Conservation (phyloP, 106 monocot species). For the Alisma plantagoaquatica region DNA sequence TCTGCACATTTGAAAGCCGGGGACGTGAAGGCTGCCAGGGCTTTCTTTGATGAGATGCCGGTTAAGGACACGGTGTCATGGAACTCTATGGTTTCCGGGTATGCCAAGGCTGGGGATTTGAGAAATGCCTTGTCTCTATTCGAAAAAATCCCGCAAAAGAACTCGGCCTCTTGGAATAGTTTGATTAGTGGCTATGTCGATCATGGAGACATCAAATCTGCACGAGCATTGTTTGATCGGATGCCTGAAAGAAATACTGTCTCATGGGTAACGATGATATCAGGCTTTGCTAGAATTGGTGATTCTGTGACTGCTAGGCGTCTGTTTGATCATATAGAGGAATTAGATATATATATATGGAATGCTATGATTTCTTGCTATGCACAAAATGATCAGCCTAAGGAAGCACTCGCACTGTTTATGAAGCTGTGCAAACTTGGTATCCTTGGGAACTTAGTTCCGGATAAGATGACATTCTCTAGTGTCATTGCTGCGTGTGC, state of each 20-base stretch:
- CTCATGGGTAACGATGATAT: slow-evolving; percentile 59
- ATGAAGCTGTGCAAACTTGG: no score
- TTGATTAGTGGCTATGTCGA: slow-evolving; percentile 7
- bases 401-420: no score
- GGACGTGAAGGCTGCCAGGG: no score
- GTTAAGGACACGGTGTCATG: slow-evolving; percentile 6
- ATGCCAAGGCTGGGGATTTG: slow-evolving; percentile 1
- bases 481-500: no score
- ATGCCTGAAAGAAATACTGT: slow-evolving; percentile 38
- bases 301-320: slow-evolving; percentile 28
- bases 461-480: no score
- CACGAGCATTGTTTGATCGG: slow-evolving; percentile 20
- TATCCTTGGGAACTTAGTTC: no score
- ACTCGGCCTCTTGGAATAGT: slow-evolving; percentile 10
- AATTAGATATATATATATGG: slow-evolving; percentile 32
- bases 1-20: no score
- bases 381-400: no score
- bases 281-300: slow-evolving; percentile 26
- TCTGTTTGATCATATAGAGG: slow-evolving; percentile 23
- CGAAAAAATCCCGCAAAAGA: slow-evolving; percentile 1
- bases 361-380: slow-evolving; percentile 54
- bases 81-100: slow-evolving; percentile 9
- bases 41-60: slow-evolving; percentile 8
- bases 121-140: neutral
- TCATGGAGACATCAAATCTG: slow-evolving; percentile 1